Evolutionary conservation across 768 basidiomycete genomes (phyloP), one percentile per base, ranked within the genome.

Genomic region (Macrolepiota albuminosa): DNA sequence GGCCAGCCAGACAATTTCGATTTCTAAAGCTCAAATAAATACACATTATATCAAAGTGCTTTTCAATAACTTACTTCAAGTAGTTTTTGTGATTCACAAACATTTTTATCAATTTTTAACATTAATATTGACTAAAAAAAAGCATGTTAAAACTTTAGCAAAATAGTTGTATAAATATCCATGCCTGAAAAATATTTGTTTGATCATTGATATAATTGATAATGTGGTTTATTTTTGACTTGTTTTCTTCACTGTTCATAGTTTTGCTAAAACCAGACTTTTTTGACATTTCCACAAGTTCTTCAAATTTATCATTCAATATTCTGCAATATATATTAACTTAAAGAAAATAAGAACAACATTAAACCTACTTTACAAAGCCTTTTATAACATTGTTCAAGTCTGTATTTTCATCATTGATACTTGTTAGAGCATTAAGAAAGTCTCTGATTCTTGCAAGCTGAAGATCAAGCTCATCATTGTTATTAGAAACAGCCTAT

Each of bases 121-220:
- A 18, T 16, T 14, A 57, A 21, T 14, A 16, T 36, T 7, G 49
- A 34, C 56, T 57, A 21, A 21, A 18, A 34, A 46, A 13, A 18
- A 45, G 24, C 2, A 24, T 26, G 29, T 29, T 29, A 24, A 6
- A 13, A 7, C 0, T 26, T 42, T 1, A 3, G 29, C 6, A 8
- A 29, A 3, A 18, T 3, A n/a, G 0, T 16, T 24, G 4, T 40
- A 0, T 5, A 13, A 9, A 43, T 29, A 9, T 13, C 16, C 45
- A n/a, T 13, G 65, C 66, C 49, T 66, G 65, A 37, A 67, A 63
- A 29, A 54, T 34, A 40, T 63, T 64, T 34, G 29, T 29, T 29
- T 29, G 29, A 29, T 61, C 66, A 48, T 60, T 63, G 29, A 66
- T 60, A 7, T 34, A 8, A 4, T 37, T 45, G 33, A 59, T 47